Conservation (phyloP, 2,329 filamentous ascomycete genomes). For the Aspergillus tubingensis region DNA sequence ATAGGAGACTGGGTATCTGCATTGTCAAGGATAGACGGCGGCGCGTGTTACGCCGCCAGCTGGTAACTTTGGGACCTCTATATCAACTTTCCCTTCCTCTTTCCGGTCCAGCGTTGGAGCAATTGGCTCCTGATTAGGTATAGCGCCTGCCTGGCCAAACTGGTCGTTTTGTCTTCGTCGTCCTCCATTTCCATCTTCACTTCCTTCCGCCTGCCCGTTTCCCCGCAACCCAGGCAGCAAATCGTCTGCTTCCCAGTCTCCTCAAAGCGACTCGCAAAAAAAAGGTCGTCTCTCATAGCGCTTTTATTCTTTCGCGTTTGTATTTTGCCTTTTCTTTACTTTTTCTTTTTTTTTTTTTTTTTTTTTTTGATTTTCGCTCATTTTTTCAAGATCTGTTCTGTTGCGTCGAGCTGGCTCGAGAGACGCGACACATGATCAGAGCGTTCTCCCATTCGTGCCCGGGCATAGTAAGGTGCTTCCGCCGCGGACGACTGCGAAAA, state of each 20-base stretch:
- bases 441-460: constrained; percentile 34
- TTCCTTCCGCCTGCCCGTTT: not conserved
- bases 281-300: not conserved
- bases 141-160: not conserved
- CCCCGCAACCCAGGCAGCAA: not conserved
- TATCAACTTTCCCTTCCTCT: not conserved
- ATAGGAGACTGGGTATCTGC: not conserved
- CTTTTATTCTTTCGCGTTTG: constrained; percentile 4
- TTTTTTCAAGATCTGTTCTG: constrained; percentile 32
- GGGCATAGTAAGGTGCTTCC: constrained; percentile 37
- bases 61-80: not conserved
- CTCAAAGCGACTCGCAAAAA: not conserved
- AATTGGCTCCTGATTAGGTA: not conserved
- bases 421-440: constrained; percentile 33
- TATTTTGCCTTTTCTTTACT: constrained; percentile 3
- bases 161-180: not conserved
- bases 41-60: not conserved
- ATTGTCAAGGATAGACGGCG: not conserved
- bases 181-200: not conserved
- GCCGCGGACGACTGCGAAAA: constrained; percentile 29
- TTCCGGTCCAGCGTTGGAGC: not conserved
- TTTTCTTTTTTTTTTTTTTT: constrained; percentile 1
- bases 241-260: not conserved
- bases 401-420: constrained; percentile 32
- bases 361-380: constrained; percentile 11